phyloP scores from a whole-genome alignment of 23 red algal species.

The Agarophyton chilense region DNA sequence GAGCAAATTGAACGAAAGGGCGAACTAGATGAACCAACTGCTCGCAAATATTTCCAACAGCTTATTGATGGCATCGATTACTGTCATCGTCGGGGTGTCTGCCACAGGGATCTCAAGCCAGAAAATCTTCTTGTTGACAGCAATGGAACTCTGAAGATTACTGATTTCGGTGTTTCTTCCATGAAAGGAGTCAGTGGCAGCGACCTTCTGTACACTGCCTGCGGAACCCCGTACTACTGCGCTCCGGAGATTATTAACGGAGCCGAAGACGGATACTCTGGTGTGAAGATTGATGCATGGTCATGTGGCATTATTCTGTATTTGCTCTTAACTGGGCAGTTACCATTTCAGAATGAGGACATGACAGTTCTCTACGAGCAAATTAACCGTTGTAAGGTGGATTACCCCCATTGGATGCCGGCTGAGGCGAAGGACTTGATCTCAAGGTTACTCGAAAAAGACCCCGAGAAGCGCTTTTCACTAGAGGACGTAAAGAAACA shows the following conservation, averaged over 20 bases:
- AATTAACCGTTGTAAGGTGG: conserved; percentile 78
- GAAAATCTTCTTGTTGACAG: conserved; percentile 92
- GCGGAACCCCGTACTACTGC: conserved; percentile 84
- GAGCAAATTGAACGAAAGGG: conserved; percentile 86
- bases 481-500: conserved; percentile 87
- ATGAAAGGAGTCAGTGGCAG: conserved; percentile 81
- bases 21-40: conserved; percentile 73
- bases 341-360: conserved; percentile 81
- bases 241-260: conserved; percentile 85
- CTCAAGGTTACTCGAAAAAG: conserved; percentile 65
- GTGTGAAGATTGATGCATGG: conserved; percentile 85
- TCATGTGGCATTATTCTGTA: conserved; percentile 86
- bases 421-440: conserved; percentile 72
- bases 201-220: conserved; percentile 81
- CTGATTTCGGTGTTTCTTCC: conserved; percentile 92
- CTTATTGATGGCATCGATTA: conserved; percentile 91
- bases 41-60: conserved; percentile 92
- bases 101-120: conserved; percentile 93
- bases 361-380: conserved; percentile 72
- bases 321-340: conserved; percentile 58
- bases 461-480: conserved; percentile 76
- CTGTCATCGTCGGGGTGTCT: conserved; percentile 83
- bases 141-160: conserved; percentile 89
- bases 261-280: conserved; percentile 77
- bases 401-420: conserved; percentile 71